phyloP scores from a whole-genome alignment of 768 basidiomycete genomes.

The Suillus decipiens region DNA sequence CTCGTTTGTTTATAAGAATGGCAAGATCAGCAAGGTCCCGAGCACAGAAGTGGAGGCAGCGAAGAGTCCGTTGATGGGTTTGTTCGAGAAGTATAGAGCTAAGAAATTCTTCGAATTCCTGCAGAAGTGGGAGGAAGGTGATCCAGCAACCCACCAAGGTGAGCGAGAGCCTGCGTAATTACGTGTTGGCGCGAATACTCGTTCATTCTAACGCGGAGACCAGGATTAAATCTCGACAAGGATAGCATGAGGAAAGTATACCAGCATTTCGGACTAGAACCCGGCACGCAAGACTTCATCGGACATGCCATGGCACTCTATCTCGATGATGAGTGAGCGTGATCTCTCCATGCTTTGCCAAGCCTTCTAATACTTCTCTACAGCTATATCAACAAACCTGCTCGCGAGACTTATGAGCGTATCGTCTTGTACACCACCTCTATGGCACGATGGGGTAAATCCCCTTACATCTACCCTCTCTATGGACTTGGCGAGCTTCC shows the following conservation, averaged over 20 bases:
- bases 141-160: slow-evolving; percentile 98
- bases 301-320: slow-evolving; percentile 99
- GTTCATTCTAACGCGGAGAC: not conserved
- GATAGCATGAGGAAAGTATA: slow-evolving; percentile 95
- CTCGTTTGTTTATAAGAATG: slow-evolving; percentile 96
- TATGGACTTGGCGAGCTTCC: slow-evolving; percentile 99
- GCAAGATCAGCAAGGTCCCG: slow-evolving; percentile 96
- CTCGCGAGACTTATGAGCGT: slow-evolving; percentile 88
- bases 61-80: slow-evolving; percentile 93
- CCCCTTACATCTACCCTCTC: slow-evolving; percentile 98
- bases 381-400: slow-evolving; percentile 92
- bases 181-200: not conserved
- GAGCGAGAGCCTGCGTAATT: slow-evolving; percentile 41
- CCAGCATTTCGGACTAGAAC: slow-evolving; percentile 94
- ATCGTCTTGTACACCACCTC: slow-evolving; percentile 97
- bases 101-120: slow-evolving; percentile 99
- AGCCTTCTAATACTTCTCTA: slow-evolving; percentile 16
- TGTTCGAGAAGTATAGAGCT: slow-evolving; percentile 97
- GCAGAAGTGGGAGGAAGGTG: slow-evolving; percentile 93
- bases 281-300: slow-evolving; percentile 98
- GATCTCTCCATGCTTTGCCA: not conserved
- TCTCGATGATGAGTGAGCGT: slow-evolving; percentile 90
- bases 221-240: slow-evolving; percentile 86
- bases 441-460: slow-evolving; percentile 99
- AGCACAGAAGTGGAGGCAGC: slow-evolving; percentile 98